Evolutionary conservation across 2,329 filamentous ascomycete species (phyloP).

Genomic region (Curvularia eragrostidis): DNA sequence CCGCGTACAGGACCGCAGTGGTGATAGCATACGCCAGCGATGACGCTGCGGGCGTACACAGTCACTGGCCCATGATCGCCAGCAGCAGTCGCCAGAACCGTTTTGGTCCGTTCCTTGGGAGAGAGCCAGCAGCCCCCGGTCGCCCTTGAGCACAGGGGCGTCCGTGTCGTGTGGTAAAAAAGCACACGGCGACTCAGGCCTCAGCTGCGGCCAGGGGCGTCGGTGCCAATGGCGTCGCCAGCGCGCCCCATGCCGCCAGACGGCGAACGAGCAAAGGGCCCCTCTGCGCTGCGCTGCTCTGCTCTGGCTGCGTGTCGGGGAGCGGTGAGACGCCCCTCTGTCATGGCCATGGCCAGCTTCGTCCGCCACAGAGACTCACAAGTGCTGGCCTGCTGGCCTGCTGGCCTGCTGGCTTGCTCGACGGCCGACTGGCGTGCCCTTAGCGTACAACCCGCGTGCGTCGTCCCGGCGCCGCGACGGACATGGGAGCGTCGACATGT

Average conservation of each 20-base stretch:
- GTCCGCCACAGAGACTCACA: slow-evolving; percentile 27
- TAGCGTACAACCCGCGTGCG: slow-evolving; percentile 41
- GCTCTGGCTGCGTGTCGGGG: no score
- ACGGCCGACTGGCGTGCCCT: slow-evolving; percentile 32
- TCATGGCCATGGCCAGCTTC: slow-evolving; percentile 15
- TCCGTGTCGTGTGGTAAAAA: slow-evolving; percentile 15
- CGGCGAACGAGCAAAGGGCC: slow-evolving; percentile 17
- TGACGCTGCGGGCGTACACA: no score
- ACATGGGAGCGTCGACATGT: slow-evolving; percentile 26
- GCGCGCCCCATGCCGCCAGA: slow-evolving; percentile 20
- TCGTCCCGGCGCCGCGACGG: slow-evolving; percentile 44
- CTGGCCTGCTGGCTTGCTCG: slow-evolving; percentile 19
- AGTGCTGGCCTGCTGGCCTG: slow-evolving; percentile 38
- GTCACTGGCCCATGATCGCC: slow-evolving; percentile 21
- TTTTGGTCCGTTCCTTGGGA: slow-evolving; percentile 1
- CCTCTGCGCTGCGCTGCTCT: background rate
- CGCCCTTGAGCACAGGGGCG: slow-evolving; percentile 31
- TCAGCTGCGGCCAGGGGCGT: slow-evolving; percentile 21
- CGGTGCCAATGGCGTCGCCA: slow-evolving; percentile 30
- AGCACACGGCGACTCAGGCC: slow-evolving; percentile 21
- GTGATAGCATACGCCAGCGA: background rate
- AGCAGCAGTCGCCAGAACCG: background rate
- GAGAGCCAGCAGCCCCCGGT: no score
- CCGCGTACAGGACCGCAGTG: no score
- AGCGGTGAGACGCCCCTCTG: slow-evolving; percentile 36